Evolutionary conservation across 768 basidiomycete species (phyloP).

Genomic region (Termitomyces titanicus): DNA sequence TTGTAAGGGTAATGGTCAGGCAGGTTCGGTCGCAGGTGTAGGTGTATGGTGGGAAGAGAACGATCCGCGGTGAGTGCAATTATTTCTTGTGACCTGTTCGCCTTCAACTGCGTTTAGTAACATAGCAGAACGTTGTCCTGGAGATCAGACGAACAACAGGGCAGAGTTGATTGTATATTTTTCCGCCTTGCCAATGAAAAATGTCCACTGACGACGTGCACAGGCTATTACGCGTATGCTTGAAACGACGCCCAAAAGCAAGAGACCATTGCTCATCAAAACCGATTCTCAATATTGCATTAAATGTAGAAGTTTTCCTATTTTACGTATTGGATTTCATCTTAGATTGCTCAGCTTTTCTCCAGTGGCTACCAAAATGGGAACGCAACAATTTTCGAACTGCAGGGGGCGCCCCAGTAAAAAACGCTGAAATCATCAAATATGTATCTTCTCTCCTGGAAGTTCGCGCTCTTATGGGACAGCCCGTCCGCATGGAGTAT

Average conservation of each 20-base stretch:
- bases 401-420: conserved; percentile 51
- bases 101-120: conserved; percentile 48
- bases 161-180: conserved; percentile 79
- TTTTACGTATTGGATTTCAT: conserved; percentile 5
- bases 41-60: conserved; percentile 86
- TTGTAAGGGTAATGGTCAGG: conserved; percentile 77
- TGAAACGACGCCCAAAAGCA: conserved; percentile 60
- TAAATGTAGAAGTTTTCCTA: conserved; percentile 46
- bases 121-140: conserved; percentile 77
- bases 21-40: conserved; percentile 67
- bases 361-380: conserved; percentile 72
- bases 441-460: conserved; percentile 66
- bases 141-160: conserved; percentile 81
- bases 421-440: conserved; percentile 68
- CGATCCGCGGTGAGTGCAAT: conserved; percentile 51
- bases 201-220: neutral
- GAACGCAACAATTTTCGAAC: conserved; percentile 45
- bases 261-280: conserved; percentile 64
- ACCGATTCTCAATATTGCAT: conserved; percentile 88
- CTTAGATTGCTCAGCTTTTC: conserved; percentile 47
- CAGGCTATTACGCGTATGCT: conserved; percentile 85
- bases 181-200: neutral
- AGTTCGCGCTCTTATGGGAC: conserved; percentile 45
- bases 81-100: neutral
- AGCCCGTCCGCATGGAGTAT: conserved; percentile 59